A percentile compares a stretch with the other conserved stretches of the same genome.
These are phyloP conservation scores for Cercospora brassicicola DNA, from an alignment of 2,329 filamentous ascomycete genomes.

Conservation along the genomic window DNA sequence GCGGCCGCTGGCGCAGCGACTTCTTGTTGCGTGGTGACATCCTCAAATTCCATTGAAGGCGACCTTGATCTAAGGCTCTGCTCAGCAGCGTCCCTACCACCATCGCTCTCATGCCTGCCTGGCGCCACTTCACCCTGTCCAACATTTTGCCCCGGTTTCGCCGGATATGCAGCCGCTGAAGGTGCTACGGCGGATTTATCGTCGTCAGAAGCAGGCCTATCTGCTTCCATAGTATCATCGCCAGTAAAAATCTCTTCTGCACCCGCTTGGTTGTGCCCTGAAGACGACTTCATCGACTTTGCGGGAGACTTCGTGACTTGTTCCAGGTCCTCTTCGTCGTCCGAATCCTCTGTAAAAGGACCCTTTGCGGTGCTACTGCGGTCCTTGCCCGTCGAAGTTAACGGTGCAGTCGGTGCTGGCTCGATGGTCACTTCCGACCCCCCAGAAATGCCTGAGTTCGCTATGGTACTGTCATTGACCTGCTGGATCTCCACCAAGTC, in stretches of 20 bases:
- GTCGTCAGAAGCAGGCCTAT: background rate
- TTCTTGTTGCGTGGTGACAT: background rate
- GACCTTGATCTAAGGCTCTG: constrained; percentile 8
- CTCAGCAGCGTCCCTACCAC: no score
- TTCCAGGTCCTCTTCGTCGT: background rate
- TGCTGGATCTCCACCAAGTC: constrained; percentile 41
- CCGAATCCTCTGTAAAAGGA: background rate
- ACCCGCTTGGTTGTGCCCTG: background rate
- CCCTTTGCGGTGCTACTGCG: background rate
- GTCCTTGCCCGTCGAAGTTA: background rate
- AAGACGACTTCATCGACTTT: background rate
- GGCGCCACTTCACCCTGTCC: background rate
- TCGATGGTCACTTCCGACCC: background rate
- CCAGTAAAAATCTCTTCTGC: background rate
- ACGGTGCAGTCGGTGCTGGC: background rate
- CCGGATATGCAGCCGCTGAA: background rate
- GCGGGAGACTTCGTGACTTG: background rate
- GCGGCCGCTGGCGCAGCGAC: constrained; percentile 5
- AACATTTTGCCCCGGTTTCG: background rate
- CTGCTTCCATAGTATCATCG: background rate
- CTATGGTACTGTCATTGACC: constrained; percentile 46
- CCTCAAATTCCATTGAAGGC: constrained; percentile 21
- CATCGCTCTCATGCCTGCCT: no score
- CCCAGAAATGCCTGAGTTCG: constrained; percentile 28
- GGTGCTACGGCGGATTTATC: background rate